These are phyloP conservation scores for Alternaria infectoria DNA, from an alignment of 2,329 filamentous ascomycete genomes.

Conservation along the genomic window DNA sequence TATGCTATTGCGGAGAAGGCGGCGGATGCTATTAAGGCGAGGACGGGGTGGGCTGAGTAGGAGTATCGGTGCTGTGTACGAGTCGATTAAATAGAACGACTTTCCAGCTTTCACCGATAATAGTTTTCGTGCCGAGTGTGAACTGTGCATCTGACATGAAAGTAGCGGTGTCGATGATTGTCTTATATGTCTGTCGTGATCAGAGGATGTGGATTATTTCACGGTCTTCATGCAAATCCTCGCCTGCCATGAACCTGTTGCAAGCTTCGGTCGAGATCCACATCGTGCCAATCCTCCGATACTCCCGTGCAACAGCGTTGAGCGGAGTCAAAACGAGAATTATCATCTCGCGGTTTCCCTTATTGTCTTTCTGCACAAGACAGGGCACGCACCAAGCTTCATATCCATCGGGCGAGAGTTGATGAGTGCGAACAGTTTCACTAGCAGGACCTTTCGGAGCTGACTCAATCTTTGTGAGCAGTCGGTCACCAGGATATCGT, in stretches of 20 bases:
- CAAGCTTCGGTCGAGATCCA: too few relatives aligned
- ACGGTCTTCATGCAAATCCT: not conserved
- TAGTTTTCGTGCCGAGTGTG: not conserved
- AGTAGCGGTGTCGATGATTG: too few relatives aligned
- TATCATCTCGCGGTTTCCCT: rapidly evolving
- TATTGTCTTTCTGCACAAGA: not conserved
- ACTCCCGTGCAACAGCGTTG: not conserved
- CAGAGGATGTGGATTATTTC: not conserved
- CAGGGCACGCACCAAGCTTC: not conserved
- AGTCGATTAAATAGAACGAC: not conserved
- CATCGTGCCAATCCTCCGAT: not conserved
- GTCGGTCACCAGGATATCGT: rapidly evolving
- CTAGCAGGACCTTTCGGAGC: not conserved
- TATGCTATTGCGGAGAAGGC: slow-evolving; percentile 35
- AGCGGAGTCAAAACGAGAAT: not conserved
- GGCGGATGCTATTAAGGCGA: slow-evolving; percentile 24
- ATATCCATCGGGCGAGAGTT: not conserved
- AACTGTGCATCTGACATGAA: too few relatives aligned
- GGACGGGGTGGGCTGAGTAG: not conserved
- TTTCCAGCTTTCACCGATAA: too few relatives aligned
- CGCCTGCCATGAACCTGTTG: not conserved
- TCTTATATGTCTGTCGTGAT: not conserved
- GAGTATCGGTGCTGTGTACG: not conserved
- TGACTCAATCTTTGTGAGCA: too few relatives aligned
- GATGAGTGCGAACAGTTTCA: too few relatives aligned